Base-by-base conservation (phyloP, 192 early-diverging fungal genomes). In the Dimargaris verticillata region DNA sequence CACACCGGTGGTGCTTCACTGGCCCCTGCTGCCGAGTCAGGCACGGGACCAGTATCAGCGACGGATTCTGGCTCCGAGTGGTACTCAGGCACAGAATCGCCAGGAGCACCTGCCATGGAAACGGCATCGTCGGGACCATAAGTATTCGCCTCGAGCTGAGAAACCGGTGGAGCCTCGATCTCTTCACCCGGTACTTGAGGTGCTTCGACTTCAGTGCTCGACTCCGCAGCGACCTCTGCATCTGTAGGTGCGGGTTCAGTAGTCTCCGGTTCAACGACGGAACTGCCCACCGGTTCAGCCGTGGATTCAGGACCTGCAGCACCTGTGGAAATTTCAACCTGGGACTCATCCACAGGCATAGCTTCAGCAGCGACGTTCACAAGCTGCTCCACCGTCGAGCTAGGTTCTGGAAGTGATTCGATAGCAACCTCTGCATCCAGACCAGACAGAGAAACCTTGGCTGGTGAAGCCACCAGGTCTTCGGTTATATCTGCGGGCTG, bases 401-500 rank as follows among this genome's bases (percentile, higher is more conserved):
- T 38, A 38, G 22, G 41, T 0, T 46, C 44, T 55, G 55, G 43
- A 38, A 22, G 47, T 3, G 47, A 48, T 48, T 48, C 47, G 12
- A 11, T 48, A 48, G 47, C 47, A 22, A 11, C 47, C 47, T 48
- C 47, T 20, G 47, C 11, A 48, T 48, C 47, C 15, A 17, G 46
- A 24, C 24, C 51, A 13, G 51, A 12, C 11, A 52, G 2, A 5
- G 25, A 20, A 25, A 13, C 51, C 5, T 12, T 52, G 25, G 24
- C 51, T 25, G 22, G 20, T 52, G 51, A 25, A 44, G 53, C 57
- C 15, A 41, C 26, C 33, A 46, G 22, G 45, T 46, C 44, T 22
- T 51, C 50, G 38, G 41, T 28, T 26, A 68, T 66, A 0, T 64
- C 69, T 48, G 68, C 69, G 62, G 69, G 33, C 7, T 2, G 33